These are phyloP conservation scores for Penicillium hesseltinei DNA, from an alignment of 2,329 filamentous ascomycete species.

Conservation along the genomic window DNA sequence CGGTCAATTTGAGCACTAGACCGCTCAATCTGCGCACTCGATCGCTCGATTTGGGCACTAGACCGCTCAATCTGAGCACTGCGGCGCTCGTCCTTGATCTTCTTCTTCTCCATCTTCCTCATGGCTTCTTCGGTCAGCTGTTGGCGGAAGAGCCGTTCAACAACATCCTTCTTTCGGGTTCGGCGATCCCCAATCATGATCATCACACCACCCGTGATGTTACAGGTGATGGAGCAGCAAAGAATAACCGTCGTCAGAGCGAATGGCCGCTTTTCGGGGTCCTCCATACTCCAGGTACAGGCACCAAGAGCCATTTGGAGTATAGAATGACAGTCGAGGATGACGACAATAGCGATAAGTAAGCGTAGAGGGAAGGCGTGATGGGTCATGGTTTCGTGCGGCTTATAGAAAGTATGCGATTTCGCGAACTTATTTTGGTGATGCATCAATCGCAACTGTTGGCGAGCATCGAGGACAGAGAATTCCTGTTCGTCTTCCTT, in stretches of 20 bases:
- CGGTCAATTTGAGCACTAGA: slow-evolving; percentile 32
- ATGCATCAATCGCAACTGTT: slow-evolving; percentile 69
- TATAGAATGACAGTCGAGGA: slow-evolving; percentile 75
- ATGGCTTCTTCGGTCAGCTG: slow-evolving; percentile 68
- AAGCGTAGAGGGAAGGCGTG: slow-evolving; percentile 72
- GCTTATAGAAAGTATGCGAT: slow-evolving; percentile 85
- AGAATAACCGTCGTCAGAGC: slow-evolving; percentile 80
- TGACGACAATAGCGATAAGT: slow-evolving; percentile 72
- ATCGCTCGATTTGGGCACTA: not conserved
- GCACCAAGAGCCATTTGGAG: slow-evolving; percentile 77
- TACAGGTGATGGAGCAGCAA: slow-evolving; percentile 72
- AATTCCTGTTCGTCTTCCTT: slow-evolving; percentile 54
- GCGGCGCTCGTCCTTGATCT: slow-evolving; percentile 40
- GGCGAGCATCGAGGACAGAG: slow-evolving; percentile 62
- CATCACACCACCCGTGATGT: slow-evolving; percentile 71
- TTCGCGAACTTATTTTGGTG: slow-evolving; percentile 78
- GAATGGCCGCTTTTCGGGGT: slow-evolving; percentile 61
- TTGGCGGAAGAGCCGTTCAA: slow-evolving; percentile 73
- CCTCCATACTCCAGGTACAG: slow-evolving; percentile 75
- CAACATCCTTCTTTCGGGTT: slow-evolving; percentile 81
- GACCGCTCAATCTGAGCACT: slow-evolving; percentile 20
- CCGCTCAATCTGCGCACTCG: not conserved
- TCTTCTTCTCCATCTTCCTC: slow-evolving; percentile 53
- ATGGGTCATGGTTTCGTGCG: slow-evolving; percentile 80
- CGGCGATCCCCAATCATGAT: slow-evolving; percentile 74